Evolutionary conservation across 768 basidiomycete species (phyloP), one percentile per base, ranked within the genome.

Genomic region (Tylopilus intermedius): DNA sequence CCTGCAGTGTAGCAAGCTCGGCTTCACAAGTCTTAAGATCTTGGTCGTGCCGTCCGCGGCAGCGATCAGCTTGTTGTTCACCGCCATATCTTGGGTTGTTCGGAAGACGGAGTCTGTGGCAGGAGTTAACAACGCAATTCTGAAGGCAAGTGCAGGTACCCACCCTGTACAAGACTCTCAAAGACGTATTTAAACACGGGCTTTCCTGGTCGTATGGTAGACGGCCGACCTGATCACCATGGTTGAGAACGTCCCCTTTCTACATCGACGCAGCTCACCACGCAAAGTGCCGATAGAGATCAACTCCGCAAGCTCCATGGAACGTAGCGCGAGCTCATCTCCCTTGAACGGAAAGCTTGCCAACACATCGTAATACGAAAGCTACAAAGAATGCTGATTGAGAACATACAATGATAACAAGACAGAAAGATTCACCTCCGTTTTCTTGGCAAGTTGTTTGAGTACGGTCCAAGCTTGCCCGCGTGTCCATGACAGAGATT

Each of bases 121-220:
- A 40, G 8, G 40, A 33, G 49, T 58, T 2, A 35, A 18, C 32
- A 5, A 37, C 14, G 4, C 7, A 21, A 22, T 30, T 11, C 4
- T 29, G 27, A 8, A 40, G 10, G 11, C 6, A 9, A 8, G 3
- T 6, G 3, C 11, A 38, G 4, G 15, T 8, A 61, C 76, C 41
- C 59, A 89, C 92, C 94, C 43, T 84, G 74, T 0, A 88, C 86
- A 2, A 97, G 77, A 39, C 82, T 78, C 59, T 90, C 78, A 66
- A 96, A 99, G 5, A 90, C 91, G 62, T 82, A 87, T 70, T 80
- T 79, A 64, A 89, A 88, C 0, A 98, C 83, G 0, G 96, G 96
- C 68, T 88, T 94, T 27, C 96, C 96, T 1, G 96, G 91, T 43
- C 81, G 78, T 59, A 98, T 88, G 2, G 76, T 78, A 2, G 90